Base-by-base conservation (phyloP, 306 rosid genomes). In the Medicago arabica region DNA sequence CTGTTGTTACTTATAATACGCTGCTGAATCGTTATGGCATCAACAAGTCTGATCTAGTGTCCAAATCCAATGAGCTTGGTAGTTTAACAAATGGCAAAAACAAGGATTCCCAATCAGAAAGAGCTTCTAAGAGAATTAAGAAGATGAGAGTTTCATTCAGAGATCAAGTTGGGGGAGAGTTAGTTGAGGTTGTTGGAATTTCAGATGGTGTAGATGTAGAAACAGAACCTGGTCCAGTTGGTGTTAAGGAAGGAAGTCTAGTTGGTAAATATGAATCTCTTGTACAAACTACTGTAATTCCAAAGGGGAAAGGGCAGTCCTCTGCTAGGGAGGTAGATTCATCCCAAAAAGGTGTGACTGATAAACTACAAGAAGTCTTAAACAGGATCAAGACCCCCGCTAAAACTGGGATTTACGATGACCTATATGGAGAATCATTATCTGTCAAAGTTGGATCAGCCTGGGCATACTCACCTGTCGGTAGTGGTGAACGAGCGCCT, bases 251-350 rank as follows among this genome's bases (percentile, higher is more conserved):
- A 87, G 99, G 99, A 82, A 92, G 97, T 86, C 88, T 95, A 38
- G 99, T 95, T 14, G 97, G 99, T 74, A 92, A 95, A 85, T 95
- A 95, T 15, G 99, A 91, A 81, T 88, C 97, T 75, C 96, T 95
- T 81, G 93, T 95, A 77, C 99, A 90, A 86, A 71, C 69, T 78
- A 95, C 96, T 34, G 91, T 95, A 55, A 89, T 95, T 83, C 99
- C 99, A 55, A 95, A 86, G 83, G 97, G 97, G 63, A 90, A 92
- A 88, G 97, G 87, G 75, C 97, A 81, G 76, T 82, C 85, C 80
- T 75, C 67, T 66, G 80, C 51, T 4, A 87, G 82, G 80, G 96
- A 87, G 71, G 92, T 74, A 17, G 84, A 81, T 85, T 80, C 84
- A 80, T 84, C 85, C 77, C 93, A 83, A 57, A 92, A 84, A 87